Conservation (phyloP, 1,284 basidiomycete species). For the Tylopilus orsonianus region DNA sequence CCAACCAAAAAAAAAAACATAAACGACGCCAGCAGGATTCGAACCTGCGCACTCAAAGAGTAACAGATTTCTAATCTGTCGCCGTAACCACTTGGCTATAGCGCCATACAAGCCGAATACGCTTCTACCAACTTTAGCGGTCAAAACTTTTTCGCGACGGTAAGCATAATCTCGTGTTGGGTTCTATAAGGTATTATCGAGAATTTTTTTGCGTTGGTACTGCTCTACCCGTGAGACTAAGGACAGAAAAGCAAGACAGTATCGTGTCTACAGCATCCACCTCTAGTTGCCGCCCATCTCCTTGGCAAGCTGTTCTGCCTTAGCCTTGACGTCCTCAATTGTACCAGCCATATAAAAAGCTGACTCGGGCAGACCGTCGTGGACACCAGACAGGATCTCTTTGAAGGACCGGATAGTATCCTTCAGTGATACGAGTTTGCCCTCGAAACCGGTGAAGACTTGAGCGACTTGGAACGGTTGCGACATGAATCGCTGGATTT, state of each 20-base stretch:
- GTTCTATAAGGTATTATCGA: slow-evolving; percentile 5
- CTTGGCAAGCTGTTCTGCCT: slow-evolving; percentile 95
- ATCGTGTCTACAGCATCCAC: slow-evolving; percentile 15
- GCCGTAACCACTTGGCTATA: slow-evolving; percentile 61
- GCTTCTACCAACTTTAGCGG: too few species aligned
- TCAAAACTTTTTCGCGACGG: too few species aligned
- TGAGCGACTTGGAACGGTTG: slow-evolving; percentile 99
- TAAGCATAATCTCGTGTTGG: too few species aligned
- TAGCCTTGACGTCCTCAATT: slow-evolving; percentile 93
- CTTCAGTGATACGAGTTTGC: slow-evolving; percentile 91
- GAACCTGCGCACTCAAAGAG: slow-evolving; percentile 42
- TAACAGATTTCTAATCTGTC: slow-evolving; percentile 45
- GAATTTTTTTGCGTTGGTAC: slow-evolving; percentile 11
- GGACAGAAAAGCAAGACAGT: slow-evolving; percentile 4
- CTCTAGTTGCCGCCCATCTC: slow-evolving; percentile 71
- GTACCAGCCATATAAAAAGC: slow-evolving; percentile 95
- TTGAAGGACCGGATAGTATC: slow-evolving; percentile 93
- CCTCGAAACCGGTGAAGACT: slow-evolving; percentile 99
- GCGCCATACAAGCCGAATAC: slow-evolving; percentile 25
- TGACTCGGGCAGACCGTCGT: slow-evolving; percentile 90
- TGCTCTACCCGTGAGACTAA: too few species aligned
- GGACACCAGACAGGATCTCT: slow-evolving; percentile 89
- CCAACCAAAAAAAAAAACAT: not conserved
- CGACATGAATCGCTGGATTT: slow-evolving; percentile 98
- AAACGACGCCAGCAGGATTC: slow-evolving; percentile 38